Evolutionary conservation across 495 filamentous ascomycete species (phyloP).

Genomic region (Penicillium robsamsonii): DNA sequence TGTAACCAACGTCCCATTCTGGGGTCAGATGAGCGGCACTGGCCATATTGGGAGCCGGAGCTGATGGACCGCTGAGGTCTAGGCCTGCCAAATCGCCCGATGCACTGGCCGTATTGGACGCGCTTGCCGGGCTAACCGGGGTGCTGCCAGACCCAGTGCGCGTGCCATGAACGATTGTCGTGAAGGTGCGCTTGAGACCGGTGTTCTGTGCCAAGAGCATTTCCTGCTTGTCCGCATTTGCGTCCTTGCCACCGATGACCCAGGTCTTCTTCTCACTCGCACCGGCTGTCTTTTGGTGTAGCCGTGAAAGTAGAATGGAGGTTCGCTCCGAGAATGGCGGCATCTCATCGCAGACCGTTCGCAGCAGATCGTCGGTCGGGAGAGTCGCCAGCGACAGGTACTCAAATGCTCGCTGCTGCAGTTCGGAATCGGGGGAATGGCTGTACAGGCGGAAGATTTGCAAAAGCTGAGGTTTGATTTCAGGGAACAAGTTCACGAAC

Average conservation of each 20-base stretch:
- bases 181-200: constrained; percentile 83
- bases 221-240: constrained; percentile 77
- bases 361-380: constrained; percentile 85
- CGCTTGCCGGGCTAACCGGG: constrained; percentile 24
- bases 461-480: constrained; percentile 94
- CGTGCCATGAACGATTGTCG: constrained; percentile 51
- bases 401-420: constrained; percentile 96
- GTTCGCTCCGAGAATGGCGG: constrained; percentile 95
- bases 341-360: constrained; percentile 98
- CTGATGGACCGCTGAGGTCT: constrained; percentile 63
- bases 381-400: constrained; percentile 85
- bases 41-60: constrained; percentile 75
- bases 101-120: constrained; percentile 33
- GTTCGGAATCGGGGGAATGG: constrained; percentile 89
- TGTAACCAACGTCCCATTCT: constrained; percentile 91
- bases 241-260: constrained; percentile 92
- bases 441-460: constrained; percentile 90
- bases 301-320: constrained; percentile 83
- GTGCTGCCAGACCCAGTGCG: constrained; percentile 52
- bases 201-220: constrained; percentile 78
- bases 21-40: constrained; percentile 89
- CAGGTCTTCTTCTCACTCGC: constrained; percentile 94
- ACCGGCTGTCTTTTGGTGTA: constrained; percentile 89
- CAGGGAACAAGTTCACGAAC: constrained; percentile 97
- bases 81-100: constrained; percentile 72